phyloP scores from a whole-genome alignment of 2,329 filamentous ascomycete species.

The Trichoderma afroharzianum region DNA sequence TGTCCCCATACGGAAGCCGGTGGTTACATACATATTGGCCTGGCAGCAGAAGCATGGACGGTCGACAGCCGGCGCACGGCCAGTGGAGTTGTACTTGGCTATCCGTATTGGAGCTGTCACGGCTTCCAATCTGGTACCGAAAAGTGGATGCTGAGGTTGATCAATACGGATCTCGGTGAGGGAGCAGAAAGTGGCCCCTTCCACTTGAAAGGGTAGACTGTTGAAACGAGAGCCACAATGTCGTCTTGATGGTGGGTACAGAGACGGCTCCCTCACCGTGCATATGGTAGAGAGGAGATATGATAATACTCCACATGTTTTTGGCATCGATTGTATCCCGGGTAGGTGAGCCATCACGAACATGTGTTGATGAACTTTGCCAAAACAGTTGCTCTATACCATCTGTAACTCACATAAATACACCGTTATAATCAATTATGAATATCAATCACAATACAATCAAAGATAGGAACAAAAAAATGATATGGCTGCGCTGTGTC shows the following conservation, averaged over 20 bases:
- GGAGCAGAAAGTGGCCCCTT: neutral
- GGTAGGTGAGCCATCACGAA: neutral
- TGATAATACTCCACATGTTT: neutral
- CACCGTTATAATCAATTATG: no score
- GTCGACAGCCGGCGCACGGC: neutral
- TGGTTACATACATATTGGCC: neutral
- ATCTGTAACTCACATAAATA: neutral
- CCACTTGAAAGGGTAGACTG: neutral
- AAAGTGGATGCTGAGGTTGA: neutral
- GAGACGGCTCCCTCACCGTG: neutral
- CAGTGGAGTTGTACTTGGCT: conserved; percentile 1
- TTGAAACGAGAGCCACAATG: neutral
- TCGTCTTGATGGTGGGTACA: neutral
- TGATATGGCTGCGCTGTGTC: neutral
- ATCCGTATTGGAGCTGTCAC: neutral
- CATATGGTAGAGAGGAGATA: neutral
- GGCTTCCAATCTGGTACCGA: neutral
- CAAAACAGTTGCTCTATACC: neutral
- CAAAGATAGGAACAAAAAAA: neutral
- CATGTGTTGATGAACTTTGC: neutral
- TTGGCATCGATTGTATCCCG: neutral
- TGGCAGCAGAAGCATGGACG: neutral
- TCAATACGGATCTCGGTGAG: neutral
- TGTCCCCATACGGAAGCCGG: neutral
- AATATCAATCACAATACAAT: no score